A percentile compares a stretch with the other conserved stretches of the same genome.
Conservation (phyloP, 305 asterid species). For the Nicotiana rustica region DNA sequence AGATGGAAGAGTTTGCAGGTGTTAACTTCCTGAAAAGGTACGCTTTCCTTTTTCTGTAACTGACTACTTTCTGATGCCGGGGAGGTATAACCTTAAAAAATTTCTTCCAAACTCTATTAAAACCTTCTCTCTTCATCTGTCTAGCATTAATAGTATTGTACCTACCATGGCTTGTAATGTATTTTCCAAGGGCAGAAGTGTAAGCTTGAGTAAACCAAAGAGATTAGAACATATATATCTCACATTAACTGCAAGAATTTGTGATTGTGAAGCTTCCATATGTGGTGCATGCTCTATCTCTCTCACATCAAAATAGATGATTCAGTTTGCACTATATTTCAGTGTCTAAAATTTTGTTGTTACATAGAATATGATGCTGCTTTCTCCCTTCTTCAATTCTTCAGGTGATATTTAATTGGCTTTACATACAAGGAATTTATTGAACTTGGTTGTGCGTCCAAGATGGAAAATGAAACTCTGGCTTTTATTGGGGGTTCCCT, state of each 20-base stretch:
- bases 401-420: neutral
- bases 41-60: neutral
- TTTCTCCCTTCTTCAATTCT: neutral
- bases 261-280: neutral
- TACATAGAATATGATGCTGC: neutral
- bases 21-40: constrained; percentile 77
- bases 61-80: constrained; percentile 12
- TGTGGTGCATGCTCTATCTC: neutral
- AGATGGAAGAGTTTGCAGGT: constrained; percentile 79
- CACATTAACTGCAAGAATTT: constrained; percentile 7
- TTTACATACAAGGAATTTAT: neutral
- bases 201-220: neutral
- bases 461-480: constrained; percentile 81
- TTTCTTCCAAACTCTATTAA: neutral
- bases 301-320: neutral
- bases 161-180: constrained; percentile 15
- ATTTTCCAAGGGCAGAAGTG: neutral
- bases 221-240: neutral
- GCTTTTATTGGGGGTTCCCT: constrained; percentile 93
- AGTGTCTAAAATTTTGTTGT: neutral
- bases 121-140: neutral
- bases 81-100: neutral
- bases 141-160: neutral
- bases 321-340: neutral
- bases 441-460: constrained; percentile 45